Evolutionary conservation across 495 filamentous ascomycete species (phyloP), one percentile per base, ranked within the genome.

Genomic region (Neurospora sp.): DNA sequence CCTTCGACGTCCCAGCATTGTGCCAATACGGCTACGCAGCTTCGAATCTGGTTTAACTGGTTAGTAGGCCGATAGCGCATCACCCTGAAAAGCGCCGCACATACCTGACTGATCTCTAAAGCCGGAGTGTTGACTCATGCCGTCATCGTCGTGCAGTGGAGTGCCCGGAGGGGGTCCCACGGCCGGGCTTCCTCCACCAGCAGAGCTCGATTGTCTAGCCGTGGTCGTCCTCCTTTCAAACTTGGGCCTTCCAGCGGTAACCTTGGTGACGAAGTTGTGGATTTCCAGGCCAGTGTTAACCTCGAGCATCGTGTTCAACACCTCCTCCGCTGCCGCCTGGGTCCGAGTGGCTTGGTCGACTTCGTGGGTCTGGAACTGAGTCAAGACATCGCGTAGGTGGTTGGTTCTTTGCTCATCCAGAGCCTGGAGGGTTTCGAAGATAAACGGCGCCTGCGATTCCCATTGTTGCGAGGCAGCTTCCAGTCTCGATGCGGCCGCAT

Each of bases 401-500:
- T 98, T 97, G 74, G 96, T 86, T 72, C 96, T 87, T 72, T 87
- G 90, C 83, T 99, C 96, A 74, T 99, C 96, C 20, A 94, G 84
- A 8, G 93, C 90, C 81, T 99, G 96, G 20, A 99, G 89, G 73
- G 92, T 93, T 81, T 98, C 96, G 79, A 96, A 98, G 72, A 98
- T 91, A 82, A 92, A 98, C 8, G 96, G 96, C 41, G 96, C 93
- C 79, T 97, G 93, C 10, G 96, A 96, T 41, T 97, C 92, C 96
- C 96, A 99, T 80, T 97, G 92, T 74, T 90, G 88, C 69, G 83
- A 89, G 5, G 94, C 92, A 76, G 88, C 90, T 70, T 97, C 92
- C 16, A 96, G 87, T 62, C 92, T 89, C 14, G 90, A 83, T 0
- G 90, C 84, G 5, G 95, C 96, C 70, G 86, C 86, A 10, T 95